These are phyloP conservation scores for Earliella scabrosa DNA, from an alignment of 1,284 basidiomycete genomes.

Conservation along the genomic window DNA sequence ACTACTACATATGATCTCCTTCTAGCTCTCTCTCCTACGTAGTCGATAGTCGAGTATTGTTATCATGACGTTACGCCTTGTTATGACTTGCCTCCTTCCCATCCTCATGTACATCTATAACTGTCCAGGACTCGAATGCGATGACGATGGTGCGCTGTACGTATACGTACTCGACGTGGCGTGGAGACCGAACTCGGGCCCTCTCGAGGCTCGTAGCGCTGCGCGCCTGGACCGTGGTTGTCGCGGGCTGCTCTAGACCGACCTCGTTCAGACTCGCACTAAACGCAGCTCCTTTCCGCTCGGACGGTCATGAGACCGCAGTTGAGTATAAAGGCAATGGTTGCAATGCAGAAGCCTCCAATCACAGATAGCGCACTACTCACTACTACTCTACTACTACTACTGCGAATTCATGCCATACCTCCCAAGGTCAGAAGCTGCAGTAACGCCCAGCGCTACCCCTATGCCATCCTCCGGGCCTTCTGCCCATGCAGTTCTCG, in stretches of 20 bases:
- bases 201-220: too few species aligned
- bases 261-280: not conserved
- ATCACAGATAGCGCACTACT: too few species aligned
- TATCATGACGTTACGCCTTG: constrained; percentile 10
- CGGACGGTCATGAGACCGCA: too few species aligned
- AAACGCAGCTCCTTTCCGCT: too few species aligned
- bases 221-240: too few species aligned
- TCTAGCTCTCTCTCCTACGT: constrained; percentile 1
- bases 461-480: not conserved
- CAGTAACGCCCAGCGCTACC: not conserved
- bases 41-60: not conserved
- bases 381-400: not conserved
- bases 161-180: too few species aligned
- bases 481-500: not conserved
- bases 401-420: not conserved
- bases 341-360: too few species aligned
- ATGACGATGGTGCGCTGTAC: not conserved
- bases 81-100: constrained; percentile 1
- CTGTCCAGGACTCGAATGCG: not conserved
- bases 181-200: too few species aligned
- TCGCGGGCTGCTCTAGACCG: too few species aligned
- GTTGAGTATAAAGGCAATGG: too few species aligned
- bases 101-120: not conserved
- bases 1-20: constrained; percentile 5
- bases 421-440: too few species aligned